Conservation (phyloP, 768 basidiomycete species). For the Psilocybe cyanescens region DNA sequence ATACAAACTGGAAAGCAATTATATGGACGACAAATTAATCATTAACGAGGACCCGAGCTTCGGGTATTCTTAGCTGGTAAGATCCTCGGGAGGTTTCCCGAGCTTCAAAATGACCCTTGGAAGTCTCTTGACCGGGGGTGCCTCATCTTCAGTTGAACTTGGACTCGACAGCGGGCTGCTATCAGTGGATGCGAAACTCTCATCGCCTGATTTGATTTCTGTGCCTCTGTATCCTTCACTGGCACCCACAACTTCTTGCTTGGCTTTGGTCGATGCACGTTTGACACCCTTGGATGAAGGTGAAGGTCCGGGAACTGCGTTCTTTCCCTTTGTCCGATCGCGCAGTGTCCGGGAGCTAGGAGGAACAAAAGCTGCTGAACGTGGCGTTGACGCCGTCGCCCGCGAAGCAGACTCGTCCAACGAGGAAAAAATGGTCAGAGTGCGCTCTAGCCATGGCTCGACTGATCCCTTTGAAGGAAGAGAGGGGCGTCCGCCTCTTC, state of each 20-base stretch:
- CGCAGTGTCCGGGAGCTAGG: slow-evolving; percentile 53
- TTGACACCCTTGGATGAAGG: slow-evolving; percentile 16
- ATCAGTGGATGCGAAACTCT: slow-evolving; percentile 11
- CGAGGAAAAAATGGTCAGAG: slow-evolving; percentile 50
- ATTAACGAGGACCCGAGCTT: too few relatives aligned
- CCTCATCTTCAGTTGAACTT: slow-evolving; percentile 17
- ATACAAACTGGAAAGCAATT: neutral
- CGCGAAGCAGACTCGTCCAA: slow-evolving; percentile 38
- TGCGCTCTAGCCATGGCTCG: slow-evolving; percentile 64
- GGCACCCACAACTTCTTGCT: slow-evolving; percentile 2
- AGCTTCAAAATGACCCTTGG: slow-evolving; percentile 63
- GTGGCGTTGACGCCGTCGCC: slow-evolving; percentile 23
- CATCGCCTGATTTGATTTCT: slow-evolving; percentile 3
- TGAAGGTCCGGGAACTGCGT: slow-evolving; percentile 20
- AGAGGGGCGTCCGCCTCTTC: slow-evolving; percentile 51
- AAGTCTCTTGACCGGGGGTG: slow-evolving; percentile 42
- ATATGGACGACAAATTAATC: neutral
- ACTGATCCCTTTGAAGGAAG: slow-evolving; percentile 31
- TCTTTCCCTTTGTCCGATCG: slow-evolving; percentile 51
- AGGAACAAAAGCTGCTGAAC: slow-evolving; percentile 27
- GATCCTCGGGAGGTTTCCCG: slow-evolving; percentile 38
- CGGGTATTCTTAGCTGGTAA: neutral
- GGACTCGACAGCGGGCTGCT: slow-evolving; percentile 21
- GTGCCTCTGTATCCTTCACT: slow-evolving; percentile 2
- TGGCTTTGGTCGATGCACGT: slow-evolving; percentile 1